A percentile compares a stretch with the other conserved stretches of the same genome.
These are phyloP conservation scores for Cercospora sp. DNA, from an alignment of 2,329 filamentous ascomycete genomes.

Conservation along the genomic window DNA sequence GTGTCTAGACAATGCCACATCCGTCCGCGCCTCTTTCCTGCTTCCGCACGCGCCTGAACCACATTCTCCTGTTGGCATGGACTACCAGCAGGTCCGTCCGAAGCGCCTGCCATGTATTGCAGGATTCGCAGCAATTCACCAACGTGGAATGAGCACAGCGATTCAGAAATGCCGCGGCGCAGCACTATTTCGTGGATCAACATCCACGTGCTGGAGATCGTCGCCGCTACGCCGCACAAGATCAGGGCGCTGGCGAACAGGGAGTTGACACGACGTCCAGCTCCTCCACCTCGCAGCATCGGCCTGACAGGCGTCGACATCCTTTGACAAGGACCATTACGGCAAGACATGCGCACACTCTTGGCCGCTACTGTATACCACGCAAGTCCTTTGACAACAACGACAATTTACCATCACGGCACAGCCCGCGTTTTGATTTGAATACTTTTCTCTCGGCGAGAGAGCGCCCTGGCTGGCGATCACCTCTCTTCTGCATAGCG, in stretches of 20 bases:
- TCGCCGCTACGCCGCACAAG: conserved; percentile 10
- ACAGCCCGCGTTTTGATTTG: not conserved
- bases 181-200: not conserved
- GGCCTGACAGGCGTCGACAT: conserved; percentile 6
- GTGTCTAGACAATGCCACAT: not conserved
- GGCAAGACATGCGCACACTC: not conserved
- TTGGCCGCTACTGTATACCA: not conserved
- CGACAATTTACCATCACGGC: not conserved
- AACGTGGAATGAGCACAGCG: not conserved
- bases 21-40: not conserved
- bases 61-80: not conserved
- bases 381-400: not conserved
- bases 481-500: not conserved
- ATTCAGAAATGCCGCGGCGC: not conserved
- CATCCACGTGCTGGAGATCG: conserved; percentile 12
- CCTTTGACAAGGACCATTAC: conserved; percentile 2
- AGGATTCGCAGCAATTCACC: not conserved
- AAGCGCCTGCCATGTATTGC: not conserved
- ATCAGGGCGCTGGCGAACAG: conserved; percentile 17
- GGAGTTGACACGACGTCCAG: conserved; percentile 16
- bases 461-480: not conserved
- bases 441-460: not conserved
- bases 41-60: not conserved
- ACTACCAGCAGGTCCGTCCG: not conserved
- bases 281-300: conserved; percentile 17